These are phyloP conservation scores for Puccinia polysora DNA, from an alignment of 1,284 basidiomycete species.

Conservation along the genomic window DNA sequence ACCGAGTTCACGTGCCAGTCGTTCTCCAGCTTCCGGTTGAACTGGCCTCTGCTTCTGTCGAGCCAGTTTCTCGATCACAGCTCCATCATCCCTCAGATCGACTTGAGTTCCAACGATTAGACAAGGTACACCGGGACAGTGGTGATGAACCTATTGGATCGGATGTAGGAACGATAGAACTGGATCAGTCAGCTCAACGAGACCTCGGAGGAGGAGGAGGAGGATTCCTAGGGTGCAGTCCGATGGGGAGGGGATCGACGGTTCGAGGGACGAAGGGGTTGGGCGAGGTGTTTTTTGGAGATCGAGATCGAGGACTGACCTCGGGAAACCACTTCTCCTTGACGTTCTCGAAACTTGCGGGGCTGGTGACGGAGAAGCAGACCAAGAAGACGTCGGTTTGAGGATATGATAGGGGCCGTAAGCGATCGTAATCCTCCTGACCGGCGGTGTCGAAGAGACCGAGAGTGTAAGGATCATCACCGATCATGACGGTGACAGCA, in stretches of 20 bases:
- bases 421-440: slow-evolving; percentile 99
- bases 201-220: background rate
- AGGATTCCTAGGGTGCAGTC: background rate
- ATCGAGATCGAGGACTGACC: slow-evolving; percentile 45
- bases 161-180: background rate
- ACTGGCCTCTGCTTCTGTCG: slow-evolving; percentile 96
- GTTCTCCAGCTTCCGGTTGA: slow-evolving; percentile 78
- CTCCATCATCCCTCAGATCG: slow-evolving; percentile 87
- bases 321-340: slow-evolving; percentile 99
- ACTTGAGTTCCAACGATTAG: slow-evolving; percentile 98
- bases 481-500: slow-evolving; percentile 99
- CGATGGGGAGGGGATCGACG: background rate
- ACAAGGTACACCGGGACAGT: slow-evolving; percentile 99
- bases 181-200: background rate
- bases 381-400: slow-evolving; percentile 99
- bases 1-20: slow-evolving; percentile 87
- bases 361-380: slow-evolving; percentile 97
- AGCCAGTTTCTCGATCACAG: slow-evolving; percentile 88
- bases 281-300: too few relatives aligned
- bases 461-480: slow-evolving; percentile 96
- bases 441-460: slow-evolving; percentile 98
- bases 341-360: slow-evolving; percentile 99
- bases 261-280: background rate
- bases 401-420: slow-evolving; percentile 96
- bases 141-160: slow-evolving; percentile 70